These are phyloP conservation scores for Calonectria multiphialidica DNA, from an alignment of 2,329 filamentous ascomycete genomes.

Conservation along the genomic window DNA sequence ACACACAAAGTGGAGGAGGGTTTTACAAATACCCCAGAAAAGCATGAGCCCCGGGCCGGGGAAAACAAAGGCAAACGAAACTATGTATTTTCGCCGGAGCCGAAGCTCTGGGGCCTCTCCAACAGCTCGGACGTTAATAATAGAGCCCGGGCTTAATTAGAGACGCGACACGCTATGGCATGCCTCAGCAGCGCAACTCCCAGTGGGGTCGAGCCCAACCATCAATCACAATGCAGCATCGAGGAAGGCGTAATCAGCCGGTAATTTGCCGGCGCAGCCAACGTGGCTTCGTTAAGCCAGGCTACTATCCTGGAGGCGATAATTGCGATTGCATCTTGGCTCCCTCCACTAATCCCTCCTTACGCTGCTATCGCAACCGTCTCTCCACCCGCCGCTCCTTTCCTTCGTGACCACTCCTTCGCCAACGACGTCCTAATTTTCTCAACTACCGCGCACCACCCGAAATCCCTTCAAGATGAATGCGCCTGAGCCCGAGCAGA, in stretches of 20 bases:
- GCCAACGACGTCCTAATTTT: neutral
- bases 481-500: constrained; percentile 86
- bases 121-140: neutral
- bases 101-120: neutral
- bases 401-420: neutral
- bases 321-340: constrained; percentile 23
- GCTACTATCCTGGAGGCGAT: neutral
- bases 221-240: constrained; percentile 6
- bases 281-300: constrained; percentile 27
- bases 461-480: constrained; percentile 72
- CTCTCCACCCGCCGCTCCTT: constrained; percentile 10
- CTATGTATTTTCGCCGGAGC: neutral
- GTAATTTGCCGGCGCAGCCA: constrained; percentile 27
- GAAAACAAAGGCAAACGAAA: neutral
- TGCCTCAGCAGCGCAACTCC: constrained; percentile 3
- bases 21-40: neutral
- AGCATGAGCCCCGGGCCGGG: neutral
- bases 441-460: constrained; percentile 25
- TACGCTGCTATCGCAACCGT: constrained; percentile 18
- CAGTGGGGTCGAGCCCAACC: constrained; percentile 12
- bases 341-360: constrained; percentile 21
- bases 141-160: constrained; percentile 7
- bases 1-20: neutral
- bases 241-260: constrained; percentile 19
- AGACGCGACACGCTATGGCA: constrained; percentile 11